Evolutionary conservation across 1,284 basidiomycete genomes (phyloP).

Genomic region (Sutorius eximius): DNA sequence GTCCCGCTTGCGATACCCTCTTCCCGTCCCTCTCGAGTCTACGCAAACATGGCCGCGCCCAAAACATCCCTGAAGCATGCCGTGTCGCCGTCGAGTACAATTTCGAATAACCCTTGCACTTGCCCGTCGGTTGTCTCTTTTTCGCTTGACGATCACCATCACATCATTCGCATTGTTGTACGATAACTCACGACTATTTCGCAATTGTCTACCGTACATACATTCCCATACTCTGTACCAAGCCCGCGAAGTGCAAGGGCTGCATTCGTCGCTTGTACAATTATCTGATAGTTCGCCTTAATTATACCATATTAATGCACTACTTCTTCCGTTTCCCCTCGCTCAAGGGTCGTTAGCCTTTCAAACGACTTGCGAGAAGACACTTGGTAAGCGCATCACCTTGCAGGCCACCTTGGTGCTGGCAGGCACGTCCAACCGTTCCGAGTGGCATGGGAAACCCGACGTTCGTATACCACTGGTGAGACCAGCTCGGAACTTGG

Average conservation of each 20-base stretch:
- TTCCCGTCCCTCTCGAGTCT: slow-evolving; percentile 59
- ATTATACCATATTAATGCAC: slow-evolving; percentile 39
- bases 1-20: slow-evolving; percentile 68
- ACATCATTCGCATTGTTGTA: slow-evolving; percentile 32
- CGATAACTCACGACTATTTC: slow-evolving; percentile 34
- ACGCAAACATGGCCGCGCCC: slow-evolving; percentile 54
- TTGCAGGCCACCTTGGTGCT: background rate
- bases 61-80: slow-evolving; percentile 62
- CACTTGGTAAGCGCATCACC: slow-evolving; percentile 3
- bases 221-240: slow-evolving; percentile 22
- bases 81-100: slow-evolving; percentile 69
- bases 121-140: background rate
- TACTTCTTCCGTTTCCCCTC: slow-evolving; percentile 1
- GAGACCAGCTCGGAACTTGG: slow-evolving; percentile 12
- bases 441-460: slow-evolving; percentile 13
- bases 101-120: slow-evolving; percentile 48
- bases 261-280: slow-evolving; percentile 30
- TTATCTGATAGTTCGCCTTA: slow-evolving; percentile 31
- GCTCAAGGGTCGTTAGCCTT: background rate
- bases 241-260: slow-evolving; percentile 13
- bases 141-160: slow-evolving; percentile 20
- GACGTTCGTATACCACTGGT: background rate
- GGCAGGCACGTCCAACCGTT: background rate
- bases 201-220: slow-evolving; percentile 30
- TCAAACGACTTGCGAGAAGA: background rate